Evolutionary conservation across 306 rosid genomes (phyloP).

Genomic region (Citrullus mucosospermus): DNA sequence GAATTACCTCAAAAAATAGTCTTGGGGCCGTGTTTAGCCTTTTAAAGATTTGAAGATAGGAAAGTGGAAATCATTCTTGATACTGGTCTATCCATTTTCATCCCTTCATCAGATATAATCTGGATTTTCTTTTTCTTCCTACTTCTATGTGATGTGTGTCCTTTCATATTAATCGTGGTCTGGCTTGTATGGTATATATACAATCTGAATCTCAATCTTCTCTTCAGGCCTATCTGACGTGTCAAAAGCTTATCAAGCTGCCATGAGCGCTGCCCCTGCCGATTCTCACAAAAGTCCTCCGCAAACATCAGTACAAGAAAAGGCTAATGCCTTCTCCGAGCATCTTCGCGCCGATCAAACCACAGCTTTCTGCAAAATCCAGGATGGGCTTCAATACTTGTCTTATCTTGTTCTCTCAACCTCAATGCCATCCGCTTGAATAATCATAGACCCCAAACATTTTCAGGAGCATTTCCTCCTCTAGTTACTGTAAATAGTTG

Average conservation of each 20-base stretch:
- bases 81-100: neutral
- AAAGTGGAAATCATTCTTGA: neutral
- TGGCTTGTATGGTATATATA: neutral
- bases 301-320: conserved; percentile 48
- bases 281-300: conserved; percentile 45
- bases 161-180: neutral
- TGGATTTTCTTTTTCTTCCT: too few relatives aligned
- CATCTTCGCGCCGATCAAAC: conserved; percentile 59
- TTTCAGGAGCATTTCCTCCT: neutral
- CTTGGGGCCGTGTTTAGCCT: too few relatives aligned
- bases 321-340: conserved; percentile 45
- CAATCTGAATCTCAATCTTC: neutral
- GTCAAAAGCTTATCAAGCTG: conserved; percentile 66
- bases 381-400: conserved; percentile 74
- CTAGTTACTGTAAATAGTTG: conserved; percentile 5
- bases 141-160: neutral
- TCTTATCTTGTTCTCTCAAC: conserved; percentile 65
- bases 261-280: conserved; percentile 49
- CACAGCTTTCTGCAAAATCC: conserved; percentile 65
- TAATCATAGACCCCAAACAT: neutral
- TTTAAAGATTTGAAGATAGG: too few relatives aligned
- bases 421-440: conserved; percentile 60
- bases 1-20: too few relatives aligned
- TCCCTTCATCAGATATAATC: too few relatives aligned
- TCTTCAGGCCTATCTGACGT: conserved; percentile 80